These are phyloP conservation scores for Trichoderma pleuroti DNA, from an alignment of 2,329 filamentous ascomycete genomes.

Conservation along the genomic window DNA sequence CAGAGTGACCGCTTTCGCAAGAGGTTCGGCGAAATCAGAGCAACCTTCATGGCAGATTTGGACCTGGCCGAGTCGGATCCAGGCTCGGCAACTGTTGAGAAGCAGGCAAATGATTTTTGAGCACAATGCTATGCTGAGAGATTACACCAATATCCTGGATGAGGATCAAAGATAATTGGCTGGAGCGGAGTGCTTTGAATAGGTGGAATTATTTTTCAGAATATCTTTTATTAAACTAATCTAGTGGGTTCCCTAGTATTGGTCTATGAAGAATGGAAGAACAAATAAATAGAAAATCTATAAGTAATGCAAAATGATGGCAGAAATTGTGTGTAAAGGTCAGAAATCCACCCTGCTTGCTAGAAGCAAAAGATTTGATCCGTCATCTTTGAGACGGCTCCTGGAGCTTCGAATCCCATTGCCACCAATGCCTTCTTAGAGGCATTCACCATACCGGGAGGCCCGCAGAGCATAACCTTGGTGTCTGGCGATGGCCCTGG, in stretches of 20 bases:
- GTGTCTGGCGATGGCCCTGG: conserved; percentile 43
- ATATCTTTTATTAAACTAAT: not conserved
- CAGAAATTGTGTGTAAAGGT: not conserved
- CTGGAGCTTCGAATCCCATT: conserved; percentile 50
- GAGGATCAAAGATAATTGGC: not conserved
- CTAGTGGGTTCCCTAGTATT: not conserved
- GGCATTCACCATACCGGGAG: conserved; percentile 57
- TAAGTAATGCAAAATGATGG: not conserved
- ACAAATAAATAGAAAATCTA: not conserved
- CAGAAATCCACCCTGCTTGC: too few species aligned
- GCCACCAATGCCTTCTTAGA: conserved; percentile 48
- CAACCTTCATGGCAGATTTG: conserved; percentile 35
- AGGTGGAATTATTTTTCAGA: not conserved
- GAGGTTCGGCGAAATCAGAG: conserved; percentile 26
- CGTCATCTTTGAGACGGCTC: conserved; percentile 46
- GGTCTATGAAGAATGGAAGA: not conserved
- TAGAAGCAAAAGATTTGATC: conserved; percentile 56
- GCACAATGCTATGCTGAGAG: conserved; percentile 30
- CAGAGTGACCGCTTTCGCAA: conserved; percentile 22
- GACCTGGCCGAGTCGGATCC: conserved; percentile 31
- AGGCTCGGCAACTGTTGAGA: conserved; percentile 31
- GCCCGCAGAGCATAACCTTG: conserved; percentile 58
- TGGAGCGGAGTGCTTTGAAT: not conserved
- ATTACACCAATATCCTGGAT: conserved; percentile 22
- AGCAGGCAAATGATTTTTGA: conserved; percentile 32